Base-by-base conservation (phyloP, 352 stramenopile species). In the Globisporangium lucens region DNA sequence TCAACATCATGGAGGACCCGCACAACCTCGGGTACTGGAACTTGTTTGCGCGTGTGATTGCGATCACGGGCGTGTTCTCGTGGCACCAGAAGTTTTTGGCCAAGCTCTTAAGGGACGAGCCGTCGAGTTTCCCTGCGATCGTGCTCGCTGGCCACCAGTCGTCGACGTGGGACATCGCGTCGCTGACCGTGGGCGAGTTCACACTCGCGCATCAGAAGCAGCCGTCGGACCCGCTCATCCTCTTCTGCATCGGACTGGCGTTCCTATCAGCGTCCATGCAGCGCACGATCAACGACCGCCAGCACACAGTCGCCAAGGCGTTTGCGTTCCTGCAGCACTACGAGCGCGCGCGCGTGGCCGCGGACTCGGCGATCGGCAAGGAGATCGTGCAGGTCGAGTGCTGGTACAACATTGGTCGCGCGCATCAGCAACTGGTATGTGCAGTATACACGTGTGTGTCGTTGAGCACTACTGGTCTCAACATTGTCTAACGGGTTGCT, bases 71-170 rank as follows among this genome's bases (percentile, higher is more conserved):
- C 22, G 85, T 94, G 3, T 95, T 90, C 71, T 95, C 87, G 13
- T 95, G 83, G 82, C 87, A 95, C 35, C 87, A 95, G 43, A 95
- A 95, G 61, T 95, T 95, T 29, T 60, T 95, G 6, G 85, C 87
- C 6, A 95, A 94, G 71, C 63, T 96, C 12, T 46, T 96, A 7
- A 79, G 83, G 27, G 83, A 94, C 29, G 79, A 94, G 27, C 84
- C 88, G 0, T 76, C 89, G 56, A 91, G 84, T 63, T 94, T 90
- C 59, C 85, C 88, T 8, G 84, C 85, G 1, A 94, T 93, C 49
- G 67, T 96, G 20, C 78, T 96, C 30, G 88, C 86, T 43, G 88
- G 88, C 2, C 88, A 94, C 53, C 88, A 93, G 53, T 96, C 86
- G 6, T 90, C 86, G 7, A 82, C 82, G 8, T 94, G 85, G 83